Percentiles rank a stretch among this genome's conserved stretches.
phyloP scores from a whole-genome alignment of 2,329 filamentous ascomycete genomes.

The Clonostachys rhizophaga region DNA sequence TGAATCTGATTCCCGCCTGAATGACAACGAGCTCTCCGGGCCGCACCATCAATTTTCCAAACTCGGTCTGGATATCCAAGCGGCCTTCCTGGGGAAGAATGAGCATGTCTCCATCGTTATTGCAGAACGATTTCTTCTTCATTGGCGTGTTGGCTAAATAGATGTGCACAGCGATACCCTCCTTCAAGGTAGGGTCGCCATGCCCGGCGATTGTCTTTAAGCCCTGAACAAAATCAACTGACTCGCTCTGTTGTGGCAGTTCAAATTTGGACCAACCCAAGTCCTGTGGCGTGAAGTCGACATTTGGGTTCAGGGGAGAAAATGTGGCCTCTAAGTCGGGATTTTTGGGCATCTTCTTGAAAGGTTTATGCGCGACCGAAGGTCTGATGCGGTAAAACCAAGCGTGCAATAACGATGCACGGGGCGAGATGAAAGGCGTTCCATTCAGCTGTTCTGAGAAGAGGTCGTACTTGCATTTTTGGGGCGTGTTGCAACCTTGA shows the following conservation, averaged over 20 bases:
- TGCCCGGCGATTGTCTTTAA: slow-evolving; percentile 43
- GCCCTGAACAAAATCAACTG: slow-evolving; percentile 48
- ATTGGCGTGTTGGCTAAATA: slow-evolving; percentile 67
- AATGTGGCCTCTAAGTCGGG: slow-evolving; percentile 29
- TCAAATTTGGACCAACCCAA: slow-evolving; percentile 43
- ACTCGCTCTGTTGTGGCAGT: slow-evolving; percentile 36
- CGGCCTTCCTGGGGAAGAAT: slow-evolving; percentile 63
- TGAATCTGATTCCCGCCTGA: slow-evolving; percentile 57
- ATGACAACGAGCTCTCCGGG: slow-evolving; percentile 63
- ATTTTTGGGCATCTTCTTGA: slow-evolving; percentile 9
- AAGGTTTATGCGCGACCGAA: slow-evolving; percentile 19
- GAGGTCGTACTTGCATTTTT: slow-evolving; percentile 32
- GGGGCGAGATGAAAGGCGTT: slow-evolving; percentile 22
- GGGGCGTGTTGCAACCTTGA: slow-evolving; percentile 35
- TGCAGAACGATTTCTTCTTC: slow-evolving; percentile 67
- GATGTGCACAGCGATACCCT: slow-evolving; percentile 63
- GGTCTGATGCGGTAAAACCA: slow-evolving; percentile 26
- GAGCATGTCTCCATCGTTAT: slow-evolving; percentile 62
- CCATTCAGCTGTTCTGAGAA: slow-evolving; percentile 45
- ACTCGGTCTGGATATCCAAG: slow-evolving; percentile 61
- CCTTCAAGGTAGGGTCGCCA: slow-evolving; percentile 65
- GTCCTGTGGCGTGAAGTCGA: slow-evolving; percentile 38
- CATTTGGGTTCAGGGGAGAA: slow-evolving; percentile 35
- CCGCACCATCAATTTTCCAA: slow-evolving; percentile 55
- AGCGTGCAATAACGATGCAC: slow-evolving; percentile 19